phyloP scores from a whole-genome alignment of 176 grass and related monocot species.

The Hyparrhenia diplandra region DNA sequence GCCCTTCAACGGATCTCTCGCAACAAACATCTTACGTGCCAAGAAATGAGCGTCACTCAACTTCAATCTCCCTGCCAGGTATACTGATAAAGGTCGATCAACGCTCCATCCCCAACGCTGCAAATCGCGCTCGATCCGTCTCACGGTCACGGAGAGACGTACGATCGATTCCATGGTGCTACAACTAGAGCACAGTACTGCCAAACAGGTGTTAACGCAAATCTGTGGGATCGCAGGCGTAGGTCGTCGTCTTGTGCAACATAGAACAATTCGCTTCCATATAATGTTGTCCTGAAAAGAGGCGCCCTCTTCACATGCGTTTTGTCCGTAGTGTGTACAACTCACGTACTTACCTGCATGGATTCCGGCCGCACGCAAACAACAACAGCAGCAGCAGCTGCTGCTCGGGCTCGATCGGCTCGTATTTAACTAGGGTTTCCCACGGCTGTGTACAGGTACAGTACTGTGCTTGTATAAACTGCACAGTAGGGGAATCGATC shows the following conservation, averaged over 20 bases:
- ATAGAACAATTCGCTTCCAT: background rate
- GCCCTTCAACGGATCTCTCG: too few relatives aligned
- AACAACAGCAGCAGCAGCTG: conserved; percentile 17
- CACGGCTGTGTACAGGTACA: background rate
- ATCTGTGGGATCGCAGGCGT: conserved; percentile 7
- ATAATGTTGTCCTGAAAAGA: conserved; percentile 20
- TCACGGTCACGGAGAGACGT: too few relatives aligned
- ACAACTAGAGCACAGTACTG: too few relatives aligned
- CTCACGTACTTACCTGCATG: conserved; percentile 41
- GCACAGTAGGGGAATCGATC: background rate
- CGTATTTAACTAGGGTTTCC: conserved; percentile 1
- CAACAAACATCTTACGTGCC: too few relatives aligned
- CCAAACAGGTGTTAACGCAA: background rate
- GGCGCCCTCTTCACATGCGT: conserved; percentile 32
- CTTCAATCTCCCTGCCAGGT: too few relatives aligned
- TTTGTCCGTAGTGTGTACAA: conserved; percentile 34
- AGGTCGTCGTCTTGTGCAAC: background rate
- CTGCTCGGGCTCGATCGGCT: too few relatives aligned
- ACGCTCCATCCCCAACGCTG: too few relatives aligned
- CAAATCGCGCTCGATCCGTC: too few relatives aligned
- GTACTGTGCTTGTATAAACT: background rate
- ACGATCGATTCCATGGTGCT: too few relatives aligned
- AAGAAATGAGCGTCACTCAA: too few relatives aligned
- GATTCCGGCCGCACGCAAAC: conserved; percentile 31
- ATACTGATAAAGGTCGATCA: background rate